Base-by-base conservation (phyloP, 139 green algal genomes). In the Chlamydomonas sphaeroides region DNA sequence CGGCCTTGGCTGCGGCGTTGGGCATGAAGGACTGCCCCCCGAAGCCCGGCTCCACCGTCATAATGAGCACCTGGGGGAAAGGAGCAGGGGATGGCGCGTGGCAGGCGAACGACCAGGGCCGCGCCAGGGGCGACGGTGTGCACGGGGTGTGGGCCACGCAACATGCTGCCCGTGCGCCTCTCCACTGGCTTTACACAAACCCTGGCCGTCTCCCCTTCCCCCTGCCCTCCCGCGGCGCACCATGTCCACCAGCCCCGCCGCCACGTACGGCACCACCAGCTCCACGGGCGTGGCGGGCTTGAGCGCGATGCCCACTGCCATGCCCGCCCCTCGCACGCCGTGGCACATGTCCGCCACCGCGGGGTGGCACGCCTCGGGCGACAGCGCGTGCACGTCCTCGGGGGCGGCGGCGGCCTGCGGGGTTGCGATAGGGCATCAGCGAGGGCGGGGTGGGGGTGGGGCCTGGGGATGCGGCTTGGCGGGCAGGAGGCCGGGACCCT, bases 41-140 rank as follows among this genome's bases (percentile, higher is more conserved):
- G 93, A 99, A 99, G 15, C 96, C 96, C 26, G 96, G 93, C 76
- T 96, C 84, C 65, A 99, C 96, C 4, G 93, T 97, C 76, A 99
- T 89, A 30, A 98, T 85, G 57, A 98, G 90, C 38, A 98, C 95
- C 90, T 94, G 81, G 14, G 25, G 45, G 17, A 5, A n/a, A n/a
- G n/a, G n/a, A n/a, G n/a, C n/a, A n/a, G n/a, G n/a, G n/a, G n/a
- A n/a, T n/a, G n/a, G n/a, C n/a, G n/a, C n/a, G n/a, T n/a, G n/a
- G n/a, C n/a, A n/a, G n/a, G n/a, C n/a, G n/a, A n/a, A n/a, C n/a
- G n/a, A n/a, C n/a, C n/a, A n/a, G n/a, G n/a, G n/a, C n/a, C n/a
- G n/a, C n/a, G n/a, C n/a, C n/a, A n/a, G n/a, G n/a, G n/a, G n/a
- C n/a, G n/a, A n/a, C n/a, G n/a, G n/a, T n/a, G n/a, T n/a, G n/a